Percentiles rank a stretch among this genome's conserved stretches.
These are phyloP conservation scores for Flaveria brownii DNA, from an alignment of 129 eudicot genomes.

Conservation along the genomic window DNA sequence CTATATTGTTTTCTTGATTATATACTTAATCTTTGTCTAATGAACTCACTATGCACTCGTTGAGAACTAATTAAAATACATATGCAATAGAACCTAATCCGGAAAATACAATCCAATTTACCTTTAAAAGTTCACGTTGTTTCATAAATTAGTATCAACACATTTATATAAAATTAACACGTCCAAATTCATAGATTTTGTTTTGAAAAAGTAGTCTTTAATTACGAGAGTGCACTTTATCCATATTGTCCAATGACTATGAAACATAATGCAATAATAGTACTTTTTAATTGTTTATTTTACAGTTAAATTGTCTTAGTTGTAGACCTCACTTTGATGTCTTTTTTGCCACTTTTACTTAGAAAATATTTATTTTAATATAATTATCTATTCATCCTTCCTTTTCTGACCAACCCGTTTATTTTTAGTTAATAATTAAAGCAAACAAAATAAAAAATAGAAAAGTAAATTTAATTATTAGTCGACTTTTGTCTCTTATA, in stretches of 20 bases:
- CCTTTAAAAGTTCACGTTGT: too few relatives aligned
- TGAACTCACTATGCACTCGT: too few relatives aligned
- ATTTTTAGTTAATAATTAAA: neutral
- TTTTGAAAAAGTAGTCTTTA: neutral
- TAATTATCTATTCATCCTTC: neutral
- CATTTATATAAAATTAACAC: neutral
- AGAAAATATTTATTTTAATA: neutral
- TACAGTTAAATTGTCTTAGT: neutral
- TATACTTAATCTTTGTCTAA: too few relatives aligned
- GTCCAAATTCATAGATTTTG: constrained; percentile 25
- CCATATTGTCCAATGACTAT: constrained; percentile 35
- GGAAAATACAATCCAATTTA: too few relatives aligned
- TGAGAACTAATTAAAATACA: neutral
- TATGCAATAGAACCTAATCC: too few relatives aligned
- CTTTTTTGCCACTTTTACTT: constrained; percentile 21
- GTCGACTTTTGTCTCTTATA: neutral
- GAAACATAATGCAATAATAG: constrained; percentile 28
- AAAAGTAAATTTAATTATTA: neutral
- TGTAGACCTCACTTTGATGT: constrained; percentile 21
- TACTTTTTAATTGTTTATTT: constrained; percentile 20
- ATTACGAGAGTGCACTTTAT: constrained; percentile 8
- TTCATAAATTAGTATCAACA: too few relatives aligned
- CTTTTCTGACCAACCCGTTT: constrained; percentile 11
- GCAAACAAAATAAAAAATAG: neutral
- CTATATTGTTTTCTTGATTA: too few relatives aligned